These are phyloP conservation scores for Venustampulla echinocandica DNA, from an alignment of 495 filamentous ascomycete species.

Conservation along the genomic window DNA sequence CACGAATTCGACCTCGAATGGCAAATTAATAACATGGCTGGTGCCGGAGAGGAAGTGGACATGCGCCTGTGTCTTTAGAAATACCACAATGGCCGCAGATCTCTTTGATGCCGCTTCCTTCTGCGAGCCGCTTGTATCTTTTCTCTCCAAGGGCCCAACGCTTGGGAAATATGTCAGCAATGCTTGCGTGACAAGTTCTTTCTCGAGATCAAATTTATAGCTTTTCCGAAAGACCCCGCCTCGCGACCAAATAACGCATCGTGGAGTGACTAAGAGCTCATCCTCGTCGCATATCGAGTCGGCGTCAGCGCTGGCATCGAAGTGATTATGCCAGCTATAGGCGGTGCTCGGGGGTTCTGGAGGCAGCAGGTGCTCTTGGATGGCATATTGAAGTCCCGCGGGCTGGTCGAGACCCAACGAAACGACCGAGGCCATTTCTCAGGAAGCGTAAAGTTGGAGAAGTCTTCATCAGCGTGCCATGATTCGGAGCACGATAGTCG, in stretches of 20 bases:
- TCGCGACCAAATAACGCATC: conserved; percentile 84
- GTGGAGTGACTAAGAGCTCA: conserved; percentile 75
- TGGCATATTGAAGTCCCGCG: conserved; percentile 69
- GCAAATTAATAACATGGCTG: conserved; percentile 84
- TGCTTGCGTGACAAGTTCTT: conserved; percentile 75
- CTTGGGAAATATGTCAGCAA: conserved; percentile 74
- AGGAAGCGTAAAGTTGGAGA: not conserved
- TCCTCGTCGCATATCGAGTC: conserved; percentile 41
- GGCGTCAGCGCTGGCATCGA: conserved; percentile 33
- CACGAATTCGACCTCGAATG: conserved; percentile 85
- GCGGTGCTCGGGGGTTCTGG: conserved; percentile 53
- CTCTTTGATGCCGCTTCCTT: conserved; percentile 15
- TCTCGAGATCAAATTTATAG: conserved; percentile 79
- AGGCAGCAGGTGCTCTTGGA: conserved; percentile 70
- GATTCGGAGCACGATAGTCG: too few relatives aligned
- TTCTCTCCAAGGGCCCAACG: conserved; percentile 30
- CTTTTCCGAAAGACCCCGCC: conserved; percentile 77
- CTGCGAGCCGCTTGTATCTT: conserved; percentile 8
- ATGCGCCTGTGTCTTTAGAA: conserved; percentile 88
- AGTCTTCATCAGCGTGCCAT: conserved; percentile 16
- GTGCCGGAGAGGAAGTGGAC: conserved; percentile 84
- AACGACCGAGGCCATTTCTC: conserved; percentile 71
- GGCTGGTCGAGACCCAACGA: conserved; percentile 86
- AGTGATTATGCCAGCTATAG: conserved; percentile 64
- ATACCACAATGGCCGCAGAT: conserved; percentile 73